Conservation (phyloP, 139 green algal genomes). For the Closterium sp. region DNA sequence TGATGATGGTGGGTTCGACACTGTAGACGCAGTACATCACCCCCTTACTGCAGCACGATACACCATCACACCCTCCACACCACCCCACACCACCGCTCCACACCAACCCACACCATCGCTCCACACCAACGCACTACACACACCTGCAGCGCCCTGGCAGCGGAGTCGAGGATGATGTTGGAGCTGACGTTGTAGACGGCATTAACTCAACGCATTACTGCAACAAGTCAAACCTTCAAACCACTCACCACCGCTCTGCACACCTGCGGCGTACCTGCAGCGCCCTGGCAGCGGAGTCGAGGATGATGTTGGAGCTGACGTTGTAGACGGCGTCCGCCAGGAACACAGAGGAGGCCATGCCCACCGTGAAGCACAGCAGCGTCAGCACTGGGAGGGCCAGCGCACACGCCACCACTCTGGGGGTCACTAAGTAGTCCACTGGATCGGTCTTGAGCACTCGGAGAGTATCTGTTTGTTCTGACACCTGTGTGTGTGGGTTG, state of each 20-base stretch:
- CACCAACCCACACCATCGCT: not conserved
- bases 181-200: slow-evolving; percentile 86
- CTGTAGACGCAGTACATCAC: no score
- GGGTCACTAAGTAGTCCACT: slow-evolving; percentile 97
- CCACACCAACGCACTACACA: not conserved
- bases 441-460: slow-evolving; percentile 91
- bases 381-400: slow-evolving; percentile 88
- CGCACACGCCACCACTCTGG: slow-evolving; percentile 88
- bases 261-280: slow-evolving; percentile 45
- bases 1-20: no score
- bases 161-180: slow-evolving; percentile 94
- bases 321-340: slow-evolving; percentile 94
- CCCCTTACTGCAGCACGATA: no score
- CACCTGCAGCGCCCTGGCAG: slow-evolving; percentile 66
- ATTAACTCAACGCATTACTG: slow-evolving; percentile 77
- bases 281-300: slow-evolving; percentile 83
- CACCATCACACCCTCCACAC: no score
- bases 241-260: not conserved
- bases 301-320: slow-evolving; percentile 89
- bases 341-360: slow-evolving; percentile 81
- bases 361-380: slow-evolving; percentile 95
- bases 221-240: not conserved
- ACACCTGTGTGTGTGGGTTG: slow-evolving; percentile 74
- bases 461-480: slow-evolving; percentile 96
- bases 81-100: no score